Conservation (phyloP, 768 basidiomycete species). For the Naematelia encephala region DNA sequence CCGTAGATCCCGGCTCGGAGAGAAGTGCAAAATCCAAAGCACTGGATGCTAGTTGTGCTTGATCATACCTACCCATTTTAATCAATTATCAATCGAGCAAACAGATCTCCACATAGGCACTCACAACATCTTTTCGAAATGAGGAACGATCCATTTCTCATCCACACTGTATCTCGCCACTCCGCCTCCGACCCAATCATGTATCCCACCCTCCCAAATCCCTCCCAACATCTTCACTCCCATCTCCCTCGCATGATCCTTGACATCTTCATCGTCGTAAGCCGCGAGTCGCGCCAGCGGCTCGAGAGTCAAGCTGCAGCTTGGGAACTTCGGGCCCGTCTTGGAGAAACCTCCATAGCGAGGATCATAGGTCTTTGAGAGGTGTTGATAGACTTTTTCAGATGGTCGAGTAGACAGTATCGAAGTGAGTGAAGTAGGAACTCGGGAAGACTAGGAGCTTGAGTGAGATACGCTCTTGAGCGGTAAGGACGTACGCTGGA, state of each 20-base stretch:
- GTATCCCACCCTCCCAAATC: slow-evolving; percentile 52
- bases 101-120: slow-evolving; percentile 12
- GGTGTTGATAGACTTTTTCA: slow-evolving; percentile 32
- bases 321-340: slow-evolving; percentile 52
- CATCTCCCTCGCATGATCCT: slow-evolving; percentile 27
- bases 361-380: slow-evolving; percentile 42
- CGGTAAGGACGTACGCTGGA: slow-evolving; percentile 1
- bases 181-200: slow-evolving; percentile 53
- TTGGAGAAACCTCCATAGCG: slow-evolving; percentile 52
- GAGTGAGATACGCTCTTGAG: background rate
- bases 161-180: slow-evolving; percentile 54
- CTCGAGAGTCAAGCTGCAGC: slow-evolving; percentile 38
- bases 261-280: slow-evolving; percentile 6
- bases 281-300: slow-evolving; percentile 34
- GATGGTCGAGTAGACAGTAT: slow-evolving; percentile 18
- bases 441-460: slow-evolving; percentile 16
- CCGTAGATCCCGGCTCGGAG: slow-evolving; percentile 8
- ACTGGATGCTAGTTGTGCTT: slow-evolving; percentile 50
- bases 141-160: slow-evolving; percentile 53
- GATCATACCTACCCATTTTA: slow-evolving; percentile 50
- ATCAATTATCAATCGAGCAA: too few species aligned
- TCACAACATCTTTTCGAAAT: slow-evolving; percentile 53
- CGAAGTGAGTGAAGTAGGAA: slow-evolving; percentile 19
- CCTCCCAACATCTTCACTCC: slow-evolving; percentile 36
- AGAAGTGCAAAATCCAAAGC: slow-evolving; percentile 33